Evolutionary conservation across 345 rosid genomes (phyloP).

Genomic region (Salix suchowensis): DNA sequence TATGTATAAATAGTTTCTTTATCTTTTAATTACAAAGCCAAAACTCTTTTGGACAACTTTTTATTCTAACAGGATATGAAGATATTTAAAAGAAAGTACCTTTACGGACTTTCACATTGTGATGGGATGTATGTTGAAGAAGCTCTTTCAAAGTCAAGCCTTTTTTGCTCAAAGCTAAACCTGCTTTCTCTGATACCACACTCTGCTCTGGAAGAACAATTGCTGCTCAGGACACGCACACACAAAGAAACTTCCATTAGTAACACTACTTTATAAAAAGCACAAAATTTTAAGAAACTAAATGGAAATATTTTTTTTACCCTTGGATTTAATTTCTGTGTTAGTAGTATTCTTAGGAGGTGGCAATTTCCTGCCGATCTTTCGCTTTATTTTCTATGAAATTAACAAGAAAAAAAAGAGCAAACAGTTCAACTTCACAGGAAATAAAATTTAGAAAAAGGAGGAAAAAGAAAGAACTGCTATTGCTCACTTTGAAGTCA

Average conservation of each 20-base stretch:
- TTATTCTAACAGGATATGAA: neutral
- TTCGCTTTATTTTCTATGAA: slow-evolving; percentile 83
- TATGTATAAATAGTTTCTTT: neutral
- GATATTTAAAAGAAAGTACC: slow-evolving; percentile 29
- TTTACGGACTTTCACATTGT: slow-evolving; percentile 76
- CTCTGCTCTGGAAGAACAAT: slow-evolving; percentile 92
- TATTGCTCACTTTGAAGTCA: slow-evolving; percentile 64
- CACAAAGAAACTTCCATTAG: neutral
- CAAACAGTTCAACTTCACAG: neutral
- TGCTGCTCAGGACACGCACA: slow-evolving; percentile 38
- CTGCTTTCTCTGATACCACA: slow-evolving; percentile 71
- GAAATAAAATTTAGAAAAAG: neutral
- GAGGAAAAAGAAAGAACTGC: neutral
- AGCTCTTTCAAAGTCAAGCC: slow-evolving; percentile 89
- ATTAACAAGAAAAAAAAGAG: neutral
- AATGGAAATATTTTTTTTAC: slow-evolving; percentile 22
- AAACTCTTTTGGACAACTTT: neutral
- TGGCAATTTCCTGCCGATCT: slow-evolving; percentile 84
- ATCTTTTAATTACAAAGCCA: neutral
- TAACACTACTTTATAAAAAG: neutral
- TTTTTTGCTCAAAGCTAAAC: slow-evolving; percentile 76
- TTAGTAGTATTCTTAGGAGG: slow-evolving; percentile 84
- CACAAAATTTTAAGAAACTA: neutral
- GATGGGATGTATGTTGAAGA: slow-evolving; percentile 76
- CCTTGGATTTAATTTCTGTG: slow-evolving; percentile 85